A percentile compares a stretch with the other conserved stretches of the same genome.
Evolutionary conservation across 2,329 filamentous ascomycete species (phyloP).

Genomic region (Hawksworthiomyces lignivorus): DNA sequence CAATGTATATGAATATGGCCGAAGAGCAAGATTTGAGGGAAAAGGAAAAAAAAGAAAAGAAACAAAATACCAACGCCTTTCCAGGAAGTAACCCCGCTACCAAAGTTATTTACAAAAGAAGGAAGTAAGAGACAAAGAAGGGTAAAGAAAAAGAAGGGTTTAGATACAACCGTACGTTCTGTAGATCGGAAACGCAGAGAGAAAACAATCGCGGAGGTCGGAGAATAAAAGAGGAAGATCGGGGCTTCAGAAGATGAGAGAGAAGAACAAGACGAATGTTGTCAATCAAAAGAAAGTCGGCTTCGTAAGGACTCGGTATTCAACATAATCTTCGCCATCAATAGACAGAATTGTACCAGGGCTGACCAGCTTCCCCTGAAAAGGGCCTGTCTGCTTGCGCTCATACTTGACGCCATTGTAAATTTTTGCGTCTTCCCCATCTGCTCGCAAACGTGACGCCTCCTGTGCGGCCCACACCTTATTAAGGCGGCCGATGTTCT

Average conservation of each 20-base stretch:
- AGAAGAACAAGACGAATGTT: neutral
- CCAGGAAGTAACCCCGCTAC: too few relatives aligned
- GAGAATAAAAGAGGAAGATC: neutral
- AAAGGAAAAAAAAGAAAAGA: too few relatives aligned
- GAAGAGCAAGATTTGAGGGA: too few relatives aligned
- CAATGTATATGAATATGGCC: too few relatives aligned
- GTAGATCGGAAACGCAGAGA: too few relatives aligned
- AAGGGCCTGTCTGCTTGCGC: conserved; percentile 52
- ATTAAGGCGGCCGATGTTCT: conserved; percentile 46
- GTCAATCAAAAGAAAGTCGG: conserved; percentile 47
- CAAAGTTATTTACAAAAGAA: too few relatives aligned
- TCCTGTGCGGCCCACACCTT: conserved; percentile 50
- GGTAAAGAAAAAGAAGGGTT: too few relatives aligned
- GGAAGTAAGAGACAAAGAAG: too few relatives aligned
- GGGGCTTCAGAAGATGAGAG: too few relatives aligned
- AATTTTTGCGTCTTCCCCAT: conserved; percentile 46
- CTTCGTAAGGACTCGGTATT: conserved; percentile 58
- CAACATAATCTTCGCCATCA: conserved; percentile 59
- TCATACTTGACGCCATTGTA: conserved; percentile 55
- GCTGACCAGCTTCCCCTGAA: conserved; percentile 56
- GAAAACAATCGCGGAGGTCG: too few relatives aligned
- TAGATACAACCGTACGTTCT: too few relatives aligned
- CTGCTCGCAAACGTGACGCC: conserved; percentile 33
- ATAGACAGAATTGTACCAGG: conserved; percentile 55
- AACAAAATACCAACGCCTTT: neutral